These are phyloP conservation scores for Chlamydomonas incerta DNA, from an alignment of 139 green algal species.

Conservation along the genomic window DNA sequence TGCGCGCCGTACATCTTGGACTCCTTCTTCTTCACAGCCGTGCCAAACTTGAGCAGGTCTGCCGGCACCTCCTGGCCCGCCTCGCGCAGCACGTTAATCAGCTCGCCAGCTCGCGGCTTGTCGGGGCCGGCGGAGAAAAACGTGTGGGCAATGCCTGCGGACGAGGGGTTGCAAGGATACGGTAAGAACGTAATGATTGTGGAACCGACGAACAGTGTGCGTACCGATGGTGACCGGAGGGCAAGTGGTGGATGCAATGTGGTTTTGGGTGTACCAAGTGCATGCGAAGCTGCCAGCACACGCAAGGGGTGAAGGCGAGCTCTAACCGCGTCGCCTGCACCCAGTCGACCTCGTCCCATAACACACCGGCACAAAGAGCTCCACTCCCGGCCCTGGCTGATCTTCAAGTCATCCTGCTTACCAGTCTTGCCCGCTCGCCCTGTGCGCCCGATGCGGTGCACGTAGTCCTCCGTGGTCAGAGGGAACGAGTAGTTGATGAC, in stretches of 20 bases:
- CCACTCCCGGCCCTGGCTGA: too few species aligned
- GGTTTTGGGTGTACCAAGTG: too few species aligned
- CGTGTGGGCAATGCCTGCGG: slow-evolving; percentile 82
- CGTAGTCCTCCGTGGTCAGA: slow-evolving; percentile 97
- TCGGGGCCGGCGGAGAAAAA: slow-evolving; percentile 87
- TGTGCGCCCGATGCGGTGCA: slow-evolving; percentile 96
- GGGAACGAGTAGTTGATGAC: slow-evolving; percentile 99
- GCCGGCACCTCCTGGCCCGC: slow-evolving; percentile 88
- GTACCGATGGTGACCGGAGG: too few species aligned
- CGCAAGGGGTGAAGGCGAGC: too few species aligned
- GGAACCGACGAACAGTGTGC: too few species aligned
- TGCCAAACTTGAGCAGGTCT: slow-evolving; percentile 92
- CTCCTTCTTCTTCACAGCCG: slow-evolving; percentile 97
- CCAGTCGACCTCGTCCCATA: too few species aligned
- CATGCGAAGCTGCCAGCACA: too few species aligned
- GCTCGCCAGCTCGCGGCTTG: slow-evolving; percentile 90
- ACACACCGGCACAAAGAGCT: too few species aligned
- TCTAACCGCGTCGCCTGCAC: too few species aligned
- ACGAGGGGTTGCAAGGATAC: background rate
- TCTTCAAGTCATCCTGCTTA: too few species aligned
- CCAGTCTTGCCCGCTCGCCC: slow-evolving; percentile 94
- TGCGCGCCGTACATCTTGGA: slow-evolving; percentile 91
- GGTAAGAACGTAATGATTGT: too few species aligned
- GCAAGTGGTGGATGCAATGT: too few species aligned
- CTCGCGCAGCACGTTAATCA: slow-evolving; percentile 96